Conservation (phyloP, 2,329 filamentous ascomycete species). For the Fulvia fulva region DNA sequence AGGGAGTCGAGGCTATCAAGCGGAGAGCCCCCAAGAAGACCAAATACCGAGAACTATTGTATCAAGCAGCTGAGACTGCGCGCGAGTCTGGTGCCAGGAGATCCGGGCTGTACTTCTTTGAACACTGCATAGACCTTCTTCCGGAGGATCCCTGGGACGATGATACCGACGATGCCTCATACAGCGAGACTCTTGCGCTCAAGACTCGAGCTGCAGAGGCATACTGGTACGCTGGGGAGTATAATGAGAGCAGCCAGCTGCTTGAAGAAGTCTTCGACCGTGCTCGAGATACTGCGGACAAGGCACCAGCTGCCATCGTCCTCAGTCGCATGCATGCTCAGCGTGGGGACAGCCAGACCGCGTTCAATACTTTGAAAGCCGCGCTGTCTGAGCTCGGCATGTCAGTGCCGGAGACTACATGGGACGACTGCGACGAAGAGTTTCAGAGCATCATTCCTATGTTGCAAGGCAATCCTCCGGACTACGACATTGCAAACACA, state of each 20-base stretch:
- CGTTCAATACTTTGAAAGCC: conserved; percentile 66
- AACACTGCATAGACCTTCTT: conserved; percentile 70
- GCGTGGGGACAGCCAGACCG: conserved; percentile 64
- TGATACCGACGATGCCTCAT: conserved; percentile 64
- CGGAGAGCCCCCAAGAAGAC: conserved; percentile 50
- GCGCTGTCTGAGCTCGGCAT: conserved; percentile 69
- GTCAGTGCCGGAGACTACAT: conserved; percentile 61
- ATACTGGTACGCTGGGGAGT: conserved; percentile 72
- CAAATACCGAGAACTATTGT: conserved; percentile 68
- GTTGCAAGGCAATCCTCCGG: conserved; percentile 18
- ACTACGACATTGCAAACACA: conserved; percentile 11
- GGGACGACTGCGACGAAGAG: conserved; percentile 71
- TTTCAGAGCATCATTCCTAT: conserved; percentile 52
- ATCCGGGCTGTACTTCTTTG: conserved; percentile 79
- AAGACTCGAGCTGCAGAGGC: conserved; percentile 78
- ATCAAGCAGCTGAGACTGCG: conserved; percentile 72
- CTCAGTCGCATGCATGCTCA: conserved; percentile 75
- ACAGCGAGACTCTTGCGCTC: conserved; percentile 79
- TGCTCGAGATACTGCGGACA: conserved; percentile 70
- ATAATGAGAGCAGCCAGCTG: conserved; percentile 63
- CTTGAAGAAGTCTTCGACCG: conserved; percentile 66
- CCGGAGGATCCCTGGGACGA: conserved; percentile 76
- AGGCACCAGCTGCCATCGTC: conserved; percentile 74
- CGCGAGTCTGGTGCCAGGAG: conserved; percentile 77
- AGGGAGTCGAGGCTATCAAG: conserved; percentile 71